phyloP scores from a whole-genome alignment of 2,329 filamentous ascomycete genomes.

The Aspergillus terreus region DNA sequence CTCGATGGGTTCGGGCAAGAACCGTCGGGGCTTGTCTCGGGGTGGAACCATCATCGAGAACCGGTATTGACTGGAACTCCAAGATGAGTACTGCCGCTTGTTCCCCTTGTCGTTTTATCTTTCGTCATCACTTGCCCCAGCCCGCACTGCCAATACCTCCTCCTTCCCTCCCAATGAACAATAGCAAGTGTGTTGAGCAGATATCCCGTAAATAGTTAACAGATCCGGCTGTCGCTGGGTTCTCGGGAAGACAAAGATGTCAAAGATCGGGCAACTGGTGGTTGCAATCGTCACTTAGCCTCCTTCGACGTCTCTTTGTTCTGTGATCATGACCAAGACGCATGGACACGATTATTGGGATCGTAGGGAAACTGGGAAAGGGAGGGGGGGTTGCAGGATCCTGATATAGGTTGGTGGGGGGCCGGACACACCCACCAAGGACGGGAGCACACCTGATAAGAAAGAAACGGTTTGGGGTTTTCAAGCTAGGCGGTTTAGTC shows the following conservation, averaged over 20 bases:
- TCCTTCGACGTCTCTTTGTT: not conserved
- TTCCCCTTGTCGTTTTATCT: not conserved
- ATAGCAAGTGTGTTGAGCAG: too few species aligned
- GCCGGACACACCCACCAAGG: not conserved
- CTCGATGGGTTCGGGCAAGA: constrained; percentile 43
- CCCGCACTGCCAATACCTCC: too few species aligned
- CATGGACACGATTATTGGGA: not conserved
- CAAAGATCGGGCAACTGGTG: not conserved
- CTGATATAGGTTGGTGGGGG: not conserved
- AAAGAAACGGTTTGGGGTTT: too few species aligned
- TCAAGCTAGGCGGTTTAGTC: too few species aligned
- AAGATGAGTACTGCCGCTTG: not conserved
- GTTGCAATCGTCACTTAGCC: not conserved
- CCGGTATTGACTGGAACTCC: not conserved
- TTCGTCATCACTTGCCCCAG: too few species aligned
- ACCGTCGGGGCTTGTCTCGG: constrained; percentile 21
- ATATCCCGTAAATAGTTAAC: too few species aligned
- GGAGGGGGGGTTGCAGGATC: not conserved
- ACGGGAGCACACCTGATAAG: too few species aligned
- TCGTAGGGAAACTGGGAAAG: too few species aligned
- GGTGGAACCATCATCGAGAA: not conserved
- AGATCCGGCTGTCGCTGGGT: too few species aligned
- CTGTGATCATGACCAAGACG: not conserved
- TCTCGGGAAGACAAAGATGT: not conserved
- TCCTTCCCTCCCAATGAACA: too few species aligned